Evolutionary conservation across 345 rosid species (phyloP).

Genomic region (Camelina laxa): DNA sequence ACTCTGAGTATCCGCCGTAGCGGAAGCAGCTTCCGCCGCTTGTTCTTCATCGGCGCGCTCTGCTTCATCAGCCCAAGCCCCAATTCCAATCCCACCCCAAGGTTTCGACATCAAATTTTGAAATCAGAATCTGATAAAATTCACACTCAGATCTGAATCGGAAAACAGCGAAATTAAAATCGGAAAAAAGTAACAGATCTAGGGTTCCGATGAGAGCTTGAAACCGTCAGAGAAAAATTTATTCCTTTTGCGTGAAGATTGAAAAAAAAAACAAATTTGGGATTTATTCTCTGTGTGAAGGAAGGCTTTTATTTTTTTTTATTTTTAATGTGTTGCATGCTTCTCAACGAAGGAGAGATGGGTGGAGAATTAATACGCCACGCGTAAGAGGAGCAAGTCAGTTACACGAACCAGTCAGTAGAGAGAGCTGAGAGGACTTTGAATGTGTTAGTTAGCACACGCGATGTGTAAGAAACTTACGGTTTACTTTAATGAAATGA

Average conservation of each 20-base stretch:
- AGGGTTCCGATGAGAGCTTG: conserved; percentile 30
- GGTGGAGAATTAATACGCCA: neutral
- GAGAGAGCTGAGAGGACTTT: neutral
- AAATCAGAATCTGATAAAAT: conserved; percentile 8
- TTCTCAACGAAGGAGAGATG: conserved; percentile 40
- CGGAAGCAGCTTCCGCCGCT: conserved; percentile 44
- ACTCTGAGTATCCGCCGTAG: conserved; percentile 53
- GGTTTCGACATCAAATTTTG: conserved; percentile 58
- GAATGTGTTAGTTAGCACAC: conserved; percentile 15
- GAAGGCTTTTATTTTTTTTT: neutral
- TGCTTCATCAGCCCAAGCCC: conserved; percentile 96
- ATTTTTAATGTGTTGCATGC: conserved; percentile 1
- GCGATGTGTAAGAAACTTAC: conserved; percentile 20
- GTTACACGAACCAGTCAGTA: neutral
- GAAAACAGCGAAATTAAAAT: conserved; percentile 1
- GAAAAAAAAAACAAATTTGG: neutral
- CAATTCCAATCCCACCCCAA: conserved; percentile 73
- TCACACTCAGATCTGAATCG: conserved; percentile 32
- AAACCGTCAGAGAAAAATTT: conserved; percentile 30
- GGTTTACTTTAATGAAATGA: conserved; percentile 30
- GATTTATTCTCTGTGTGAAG: conserved; percentile 31
- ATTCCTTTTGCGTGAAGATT: conserved; percentile 34
- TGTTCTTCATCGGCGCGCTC: conserved; percentile 79
- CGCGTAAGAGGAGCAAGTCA: neutral
- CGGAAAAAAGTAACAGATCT: conserved; percentile 4